These are phyloP conservation scores for Daedaleopsis nitida DNA, from an alignment of 768 basidiomycete species.

Conservation along the genomic window DNA sequence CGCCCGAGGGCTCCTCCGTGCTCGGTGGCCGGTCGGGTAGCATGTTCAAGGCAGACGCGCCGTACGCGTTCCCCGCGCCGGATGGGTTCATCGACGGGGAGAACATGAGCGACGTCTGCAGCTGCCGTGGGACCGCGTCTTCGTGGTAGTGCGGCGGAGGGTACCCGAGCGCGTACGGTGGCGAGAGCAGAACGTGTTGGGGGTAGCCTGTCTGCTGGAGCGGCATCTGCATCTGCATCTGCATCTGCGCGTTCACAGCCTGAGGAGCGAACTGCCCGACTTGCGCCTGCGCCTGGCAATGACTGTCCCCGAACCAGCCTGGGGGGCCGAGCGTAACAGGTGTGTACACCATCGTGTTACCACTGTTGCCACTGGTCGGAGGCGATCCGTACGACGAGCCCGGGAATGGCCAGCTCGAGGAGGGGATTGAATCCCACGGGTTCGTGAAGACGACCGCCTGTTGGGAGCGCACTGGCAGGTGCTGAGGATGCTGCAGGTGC, in stretches of 20 bases:
- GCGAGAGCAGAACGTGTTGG: background rate
- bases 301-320: background rate
- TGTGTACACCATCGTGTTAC: slow-evolving; percentile 8
- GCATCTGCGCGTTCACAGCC: background rate
- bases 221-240: too few relatives aligned
- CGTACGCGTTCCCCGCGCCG: too few relatives aligned
- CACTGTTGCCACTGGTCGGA: too few relatives aligned
- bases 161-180: background rate
- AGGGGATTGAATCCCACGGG: slow-evolving; percentile 7
- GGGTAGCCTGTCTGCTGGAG: background rate
- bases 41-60: too few relatives aligned
- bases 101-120: background rate
- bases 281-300: background rate
- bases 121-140: background rate
- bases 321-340: slow-evolving; percentile 3
- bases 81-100: background rate
- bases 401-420: background rate
- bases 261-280: background rate
- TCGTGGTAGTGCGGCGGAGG: background rate
- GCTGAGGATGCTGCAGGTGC: background rate
- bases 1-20: background rate
- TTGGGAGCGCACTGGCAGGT: background rate
- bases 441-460: slow-evolving; percentile 3
- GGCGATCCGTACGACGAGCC: too few relatives aligned
- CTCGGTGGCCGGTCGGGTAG: too few relatives aligned